phyloP scores from a whole-genome alignment of 2,329 filamentous ascomycete genomes.

The Penicillium sp. region DNA sequence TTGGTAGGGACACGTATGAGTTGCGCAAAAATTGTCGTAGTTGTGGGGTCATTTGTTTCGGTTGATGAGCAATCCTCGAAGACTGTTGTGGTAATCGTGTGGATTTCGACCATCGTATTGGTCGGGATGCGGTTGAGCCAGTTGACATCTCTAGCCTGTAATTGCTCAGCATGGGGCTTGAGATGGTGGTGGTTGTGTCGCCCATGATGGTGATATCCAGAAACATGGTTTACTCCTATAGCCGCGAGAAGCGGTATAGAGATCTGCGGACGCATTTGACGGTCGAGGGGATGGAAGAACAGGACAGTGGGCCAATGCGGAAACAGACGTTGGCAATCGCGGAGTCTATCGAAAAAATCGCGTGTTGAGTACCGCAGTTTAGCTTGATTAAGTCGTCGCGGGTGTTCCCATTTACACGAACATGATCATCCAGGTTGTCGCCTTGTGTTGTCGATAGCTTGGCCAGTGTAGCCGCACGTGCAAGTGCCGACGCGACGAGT shows the following conservation, averaged over 20 bases:
- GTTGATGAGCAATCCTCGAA: constrained; percentile 21
- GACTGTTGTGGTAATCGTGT: constrained; percentile 26
- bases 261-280: background rate
- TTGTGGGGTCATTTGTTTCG: constrained; percentile 4
- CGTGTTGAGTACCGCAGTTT: background rate
- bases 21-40: constrained; percentile 11
- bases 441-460: background rate
- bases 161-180: constrained; percentile 7
- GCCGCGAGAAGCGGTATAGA: background rate
- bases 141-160: constrained; percentile 12
- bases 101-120: constrained; percentile 19
- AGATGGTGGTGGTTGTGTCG: constrained; percentile 26
- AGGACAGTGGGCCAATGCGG: background rate
- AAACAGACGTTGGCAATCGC: background rate
- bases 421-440: constrained; percentile 14
- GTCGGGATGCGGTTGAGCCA: constrained; percentile 5
- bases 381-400: background rate
- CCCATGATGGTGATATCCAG: constrained; percentile 21
- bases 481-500: constrained; percentile 6
- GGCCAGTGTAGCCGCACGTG: background rate
- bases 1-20: constrained; percentile 6
- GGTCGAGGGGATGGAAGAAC: background rate
- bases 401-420: background rate
- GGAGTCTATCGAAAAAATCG: background rate
- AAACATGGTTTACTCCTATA: background rate